phyloP scores from a whole-genome alignment of 192 early-diverging fungal species.

The Helicostylum pulchrum region DNA sequence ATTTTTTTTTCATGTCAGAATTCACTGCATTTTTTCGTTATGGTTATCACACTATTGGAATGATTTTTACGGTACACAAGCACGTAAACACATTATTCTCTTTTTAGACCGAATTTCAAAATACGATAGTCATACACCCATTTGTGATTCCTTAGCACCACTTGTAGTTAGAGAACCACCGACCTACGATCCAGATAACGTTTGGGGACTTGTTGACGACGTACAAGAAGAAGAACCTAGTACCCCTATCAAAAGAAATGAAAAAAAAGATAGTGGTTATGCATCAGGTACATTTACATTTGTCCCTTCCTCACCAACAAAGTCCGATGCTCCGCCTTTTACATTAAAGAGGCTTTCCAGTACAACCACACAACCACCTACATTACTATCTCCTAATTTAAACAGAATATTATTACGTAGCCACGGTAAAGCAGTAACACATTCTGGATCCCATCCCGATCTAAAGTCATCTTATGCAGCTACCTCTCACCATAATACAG shows the following conservation, averaged over 20 bases:
- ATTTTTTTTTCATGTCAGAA: constrained; percentile 17
- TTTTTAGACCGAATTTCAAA: constrained; percentile 28
- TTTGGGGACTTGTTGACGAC: constrained; percentile 16
- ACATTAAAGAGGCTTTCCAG: not conserved
- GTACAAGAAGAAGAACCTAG: not conserved
- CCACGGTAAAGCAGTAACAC: not conserved
- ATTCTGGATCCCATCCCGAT: not conserved
- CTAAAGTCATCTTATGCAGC: not conserved
- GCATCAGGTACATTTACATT: constrained; percentile 14
- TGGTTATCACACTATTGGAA: constrained; percentile 39
- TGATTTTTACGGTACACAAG: constrained; percentile 27
- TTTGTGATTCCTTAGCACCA: constrained; percentile 31
- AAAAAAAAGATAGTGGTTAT: constrained; percentile 34
- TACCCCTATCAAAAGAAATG: not conserved
- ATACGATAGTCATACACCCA: constrained; percentile 23
- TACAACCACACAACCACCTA: not conserved
- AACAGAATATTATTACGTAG: not conserved
- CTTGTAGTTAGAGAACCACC: constrained; percentile 32
- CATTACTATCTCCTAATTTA: not conserved
- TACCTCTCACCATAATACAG: constrained; percentile 8
- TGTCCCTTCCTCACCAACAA: not conserved
- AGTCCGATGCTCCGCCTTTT: not conserved
- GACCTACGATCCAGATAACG: constrained; percentile 23
- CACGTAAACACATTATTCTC: constrained; percentile 24
- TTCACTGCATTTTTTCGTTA: constrained; percentile 26